Evolutionary conservation across 495 filamentous ascomycete genomes (phyloP).

Genomic region (Bacidia rubella): DNA sequence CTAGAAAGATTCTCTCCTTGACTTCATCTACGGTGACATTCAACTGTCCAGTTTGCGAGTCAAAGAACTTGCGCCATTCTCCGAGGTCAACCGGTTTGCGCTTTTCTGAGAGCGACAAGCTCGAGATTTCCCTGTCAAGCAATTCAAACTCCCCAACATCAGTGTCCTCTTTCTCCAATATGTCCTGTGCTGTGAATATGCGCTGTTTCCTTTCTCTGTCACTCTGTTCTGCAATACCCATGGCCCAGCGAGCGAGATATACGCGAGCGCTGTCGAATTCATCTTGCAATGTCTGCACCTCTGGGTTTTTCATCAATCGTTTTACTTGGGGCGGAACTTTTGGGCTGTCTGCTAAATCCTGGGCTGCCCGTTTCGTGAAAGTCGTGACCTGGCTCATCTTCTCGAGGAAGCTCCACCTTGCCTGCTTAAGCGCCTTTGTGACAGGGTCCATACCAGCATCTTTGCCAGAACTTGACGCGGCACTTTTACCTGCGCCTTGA

Average conservation of each 20-base stretch:
- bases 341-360: constrained; percentile 81
- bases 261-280: constrained; percentile 93
- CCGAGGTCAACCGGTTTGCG: constrained; percentile 63
- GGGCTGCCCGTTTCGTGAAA: constrained; percentile 81
- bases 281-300: constrained; percentile 88
- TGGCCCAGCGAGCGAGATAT: constrained; percentile 92
- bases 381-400: constrained; percentile 93
- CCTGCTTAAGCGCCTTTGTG: constrained; percentile 88
- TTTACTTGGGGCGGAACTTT: constrained; percentile 76
- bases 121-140: constrained; percentile 64
- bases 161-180: constrained; percentile 85
- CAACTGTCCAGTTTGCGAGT: constrained; percentile 55
- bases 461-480: constrained; percentile 26
- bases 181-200: constrained; percentile 87
- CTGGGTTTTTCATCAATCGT: constrained; percentile 75
- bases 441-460: constrained; percentile 90
- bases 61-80: constrained; percentile 85
- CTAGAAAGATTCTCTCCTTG: constrained; percentile 92
- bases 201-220: constrained; percentile 70
- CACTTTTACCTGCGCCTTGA: constrained; percentile 23
- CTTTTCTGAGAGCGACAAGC: constrained; percentile 53
- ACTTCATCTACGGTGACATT: constrained; percentile 76
- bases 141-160: constrained; percentile 93
- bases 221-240: constrained; percentile 95
- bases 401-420: constrained; percentile 89